phyloP scores from a whole-genome alignment of 768 basidiomycete genomes.

The Agaricus blazei region DNA sequence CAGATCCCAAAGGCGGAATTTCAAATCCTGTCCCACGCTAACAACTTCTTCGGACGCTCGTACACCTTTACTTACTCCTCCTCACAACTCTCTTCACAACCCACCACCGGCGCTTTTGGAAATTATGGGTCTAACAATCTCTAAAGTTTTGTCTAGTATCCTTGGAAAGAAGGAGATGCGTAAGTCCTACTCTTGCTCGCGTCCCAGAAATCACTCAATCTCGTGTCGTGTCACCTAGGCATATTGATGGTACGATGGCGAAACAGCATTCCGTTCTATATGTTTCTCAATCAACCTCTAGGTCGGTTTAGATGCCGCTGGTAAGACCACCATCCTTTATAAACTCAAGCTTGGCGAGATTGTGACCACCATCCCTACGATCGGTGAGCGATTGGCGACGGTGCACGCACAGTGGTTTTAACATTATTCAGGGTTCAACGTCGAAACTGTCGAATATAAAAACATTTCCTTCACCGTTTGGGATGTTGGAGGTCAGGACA shows the following conservation, averaged over 20 bases:
- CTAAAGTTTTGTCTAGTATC: slow-evolving; percentile 71
- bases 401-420: slow-evolving; percentile 15
- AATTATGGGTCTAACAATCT: slow-evolving; percentile 78
- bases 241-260: slow-evolving; percentile 80
- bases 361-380: slow-evolving; percentile 99
- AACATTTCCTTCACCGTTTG: slow-evolving; percentile 99
- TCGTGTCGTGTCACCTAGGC: slow-evolving; percentile 47
- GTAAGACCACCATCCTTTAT: slow-evolving; percentile 98
- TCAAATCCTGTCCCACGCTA: slow-evolving; percentile 41
- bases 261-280: slow-evolving; percentile 16
- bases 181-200: slow-evolving; percentile 42
- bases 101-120: slow-evolving; percentile 24
- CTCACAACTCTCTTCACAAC: slow-evolving; percentile 27
- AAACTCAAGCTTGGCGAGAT: slow-evolving; percentile 99
- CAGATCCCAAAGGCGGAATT: slow-evolving; percentile 32
- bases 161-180: slow-evolving; percentile 99
- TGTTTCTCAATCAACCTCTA: slow-evolving; percentile 22
- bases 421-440: slow-evolving; percentile 84
- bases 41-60: slow-evolving; percentile 19
- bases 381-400: slow-evolving; percentile 58
- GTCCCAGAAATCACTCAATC: slow-evolving; percentile 23
- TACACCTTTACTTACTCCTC: slow-evolving; percentile 21
- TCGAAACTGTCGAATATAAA: slow-evolving; percentile 99
- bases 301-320: slow-evolving; percentile 99
- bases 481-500: slow-evolving; percentile 99